phyloP scores from a whole-genome alignment of 257 asterid genomes.

The Asclepias syriaca region DNA sequence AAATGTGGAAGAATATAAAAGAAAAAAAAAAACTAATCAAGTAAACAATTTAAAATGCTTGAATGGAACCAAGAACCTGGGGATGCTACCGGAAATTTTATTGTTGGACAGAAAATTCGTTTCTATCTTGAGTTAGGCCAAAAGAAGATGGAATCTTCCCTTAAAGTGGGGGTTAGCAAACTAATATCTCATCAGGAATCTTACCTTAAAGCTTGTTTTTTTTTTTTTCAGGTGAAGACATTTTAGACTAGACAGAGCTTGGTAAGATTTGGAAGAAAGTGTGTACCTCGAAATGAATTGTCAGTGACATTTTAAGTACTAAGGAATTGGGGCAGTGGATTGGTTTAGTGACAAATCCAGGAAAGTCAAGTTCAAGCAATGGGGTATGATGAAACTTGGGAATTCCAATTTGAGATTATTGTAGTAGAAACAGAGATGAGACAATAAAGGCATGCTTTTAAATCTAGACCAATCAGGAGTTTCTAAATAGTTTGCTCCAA shows the following conservation, averaged over 20 bases:
- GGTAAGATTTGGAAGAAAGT: slow-evolving; percentile 36
- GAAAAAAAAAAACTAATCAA: too few relatives aligned
- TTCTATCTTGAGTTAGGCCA: too few relatives aligned
- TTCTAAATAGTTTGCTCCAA: slow-evolving; percentile 54
- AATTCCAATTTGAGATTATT: slow-evolving; percentile 45
- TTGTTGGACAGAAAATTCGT: slow-evolving; percentile 40
- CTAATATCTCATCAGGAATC: slow-evolving; percentile 36
- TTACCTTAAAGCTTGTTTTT: slow-evolving; percentile 44
- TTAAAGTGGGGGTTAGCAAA: too few relatives aligned
- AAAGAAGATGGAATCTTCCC: too few relatives aligned
- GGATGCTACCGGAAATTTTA: slow-evolving; percentile 49
- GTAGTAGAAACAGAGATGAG: slow-evolving; percentile 34
- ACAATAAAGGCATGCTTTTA: slow-evolving; percentile 41
- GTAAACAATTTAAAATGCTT: too few relatives aligned
- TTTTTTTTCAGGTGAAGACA: slow-evolving; percentile 25
- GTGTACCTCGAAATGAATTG: slow-evolving; percentile 47
- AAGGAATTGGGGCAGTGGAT: slow-evolving; percentile 56
- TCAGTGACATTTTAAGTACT: slow-evolving; percentile 36
- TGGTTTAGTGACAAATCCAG: slow-evolving; percentile 57
- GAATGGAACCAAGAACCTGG: slow-evolving; percentile 22
- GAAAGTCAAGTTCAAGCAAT: slow-evolving; percentile 47
- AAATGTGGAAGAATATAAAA: too few relatives aligned
- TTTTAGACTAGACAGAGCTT: slow-evolving; percentile 46
- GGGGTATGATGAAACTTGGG: slow-evolving; percentile 50
- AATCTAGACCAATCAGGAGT: slow-evolving; percentile 64